Percentiles rank a stretch among this genome's conserved stretches.
Conservation (phyloP, 1,284 basidiomycete genomes). For the Earliella scabrosa region DNA sequence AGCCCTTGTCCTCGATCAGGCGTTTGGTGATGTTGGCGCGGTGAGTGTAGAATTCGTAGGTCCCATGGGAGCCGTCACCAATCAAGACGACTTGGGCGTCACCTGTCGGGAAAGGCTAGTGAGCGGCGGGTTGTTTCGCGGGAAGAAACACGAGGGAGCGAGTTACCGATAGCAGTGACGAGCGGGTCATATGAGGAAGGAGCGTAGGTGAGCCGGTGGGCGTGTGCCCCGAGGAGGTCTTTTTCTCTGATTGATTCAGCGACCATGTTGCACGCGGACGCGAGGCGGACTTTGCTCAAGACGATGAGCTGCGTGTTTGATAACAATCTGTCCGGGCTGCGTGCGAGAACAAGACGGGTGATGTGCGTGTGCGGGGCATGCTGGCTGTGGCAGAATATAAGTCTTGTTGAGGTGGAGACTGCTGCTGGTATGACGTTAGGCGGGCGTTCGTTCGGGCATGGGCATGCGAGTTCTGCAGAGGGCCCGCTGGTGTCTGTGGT, state of each 20-base stretch:
- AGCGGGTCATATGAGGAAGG: slow-evolving; percentile 30
- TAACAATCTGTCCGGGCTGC: too few species aligned
- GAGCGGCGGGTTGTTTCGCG: slow-evolving; percentile 4
- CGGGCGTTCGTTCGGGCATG: too few species aligned
- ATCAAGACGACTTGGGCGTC: slow-evolving; percentile 34
- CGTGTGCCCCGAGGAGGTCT: slow-evolving; percentile 24
- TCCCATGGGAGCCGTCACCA: slow-evolving; percentile 35
- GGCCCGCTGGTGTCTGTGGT: too few species aligned
- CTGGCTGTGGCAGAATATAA: too few species aligned
- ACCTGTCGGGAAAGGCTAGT: slow-evolving; percentile 17
- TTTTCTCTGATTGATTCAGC: slow-evolving; percentile 20
- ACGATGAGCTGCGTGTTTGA: neutral
- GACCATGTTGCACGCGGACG: slow-evolving; percentile 9
- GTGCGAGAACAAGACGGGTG: too few species aligned
- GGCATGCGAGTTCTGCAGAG: too few species aligned
- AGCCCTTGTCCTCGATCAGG: slow-evolving; percentile 35
- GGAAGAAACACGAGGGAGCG: neutral
- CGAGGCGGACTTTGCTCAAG: neutral
- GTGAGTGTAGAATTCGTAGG: slow-evolving; percentile 36
- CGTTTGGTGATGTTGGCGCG: slow-evolving; percentile 36
- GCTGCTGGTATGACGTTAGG: too few species aligned
- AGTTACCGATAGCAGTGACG: slow-evolving; percentile 28
- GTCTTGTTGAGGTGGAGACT: too few species aligned
- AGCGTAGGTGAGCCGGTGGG: slow-evolving; percentile 24
- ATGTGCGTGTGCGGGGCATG: neutral